These are phyloP conservation scores for Drosera capensis DNA, from an alignment of 148 eudicot species.

Conservation along the genomic window DNA sequence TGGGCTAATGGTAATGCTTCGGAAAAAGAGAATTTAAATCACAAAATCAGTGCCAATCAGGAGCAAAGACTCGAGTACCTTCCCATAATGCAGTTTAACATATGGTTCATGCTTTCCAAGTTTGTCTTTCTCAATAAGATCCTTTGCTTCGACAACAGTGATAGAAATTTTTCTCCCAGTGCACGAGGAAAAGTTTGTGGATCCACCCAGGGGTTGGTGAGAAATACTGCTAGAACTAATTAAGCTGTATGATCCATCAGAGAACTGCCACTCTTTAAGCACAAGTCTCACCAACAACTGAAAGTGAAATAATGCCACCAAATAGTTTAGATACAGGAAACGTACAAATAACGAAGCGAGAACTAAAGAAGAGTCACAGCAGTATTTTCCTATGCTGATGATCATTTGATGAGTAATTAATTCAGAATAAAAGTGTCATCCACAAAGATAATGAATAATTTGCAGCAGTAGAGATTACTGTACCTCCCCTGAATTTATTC, in stretches of 20 bases:
- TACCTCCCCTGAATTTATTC: conserved; percentile 62
- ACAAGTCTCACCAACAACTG: conserved; percentile 74
- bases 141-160: conserved; percentile 66
- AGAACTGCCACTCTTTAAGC: conserved; percentile 86
- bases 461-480: no score
- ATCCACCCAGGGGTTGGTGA: conserved; percentile 33
- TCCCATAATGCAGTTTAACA: conserved; percentile 86
- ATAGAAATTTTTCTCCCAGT: conserved; percentile 79
- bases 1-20: not conserved
- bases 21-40: no score
- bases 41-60: no score
- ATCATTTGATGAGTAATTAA: not conserved
- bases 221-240: conserved; percentile 28
- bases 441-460: no score
- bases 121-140: conserved; percentile 57
- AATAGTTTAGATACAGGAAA: no score
- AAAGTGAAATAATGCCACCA: conserved; percentile 11
- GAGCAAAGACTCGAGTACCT: conserved; percentile 35
- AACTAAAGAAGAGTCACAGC: no score
- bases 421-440: not conserved
- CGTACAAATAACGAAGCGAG: no score
- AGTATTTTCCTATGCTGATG: no score
- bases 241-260: conserved; percentile 65
- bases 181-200: conserved; percentile 25
- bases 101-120: conserved; percentile 58